phyloP scores from a whole-genome alignment of 345 rosid species.

The Dimocarpus longan region DNA sequence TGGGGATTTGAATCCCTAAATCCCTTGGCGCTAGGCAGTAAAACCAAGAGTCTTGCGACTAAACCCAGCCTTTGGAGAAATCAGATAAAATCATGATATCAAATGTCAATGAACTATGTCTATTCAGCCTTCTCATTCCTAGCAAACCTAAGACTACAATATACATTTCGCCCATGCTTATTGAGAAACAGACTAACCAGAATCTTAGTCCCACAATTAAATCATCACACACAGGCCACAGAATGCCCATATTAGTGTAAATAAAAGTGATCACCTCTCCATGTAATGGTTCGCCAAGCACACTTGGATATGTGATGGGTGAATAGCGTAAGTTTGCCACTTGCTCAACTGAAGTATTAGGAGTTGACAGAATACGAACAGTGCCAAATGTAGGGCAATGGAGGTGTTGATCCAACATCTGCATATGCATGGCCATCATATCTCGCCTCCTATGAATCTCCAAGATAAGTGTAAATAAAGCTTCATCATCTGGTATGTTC shows the following conservation, averaged over 20 bases:
- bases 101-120: not conserved
- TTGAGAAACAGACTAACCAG: not conserved
- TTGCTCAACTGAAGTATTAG: slow-evolving; percentile 72
- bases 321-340: slow-evolving; percentile 72
- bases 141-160: not conserved
- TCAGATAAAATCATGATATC: not conserved
- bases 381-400: slow-evolving; percentile 98
- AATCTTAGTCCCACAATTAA: not conserved
- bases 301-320: slow-evolving; percentile 97
- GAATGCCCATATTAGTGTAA: not conserved
- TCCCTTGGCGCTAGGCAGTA: not conserved
- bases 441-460: slow-evolving; percentile 98
- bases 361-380: slow-evolving; percentile 72
- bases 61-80: not conserved
- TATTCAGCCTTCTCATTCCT: not conserved
- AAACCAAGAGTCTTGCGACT: not conserved
- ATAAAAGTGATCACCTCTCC: slow-evolving; percentile 77
- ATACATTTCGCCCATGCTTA: not conserved
- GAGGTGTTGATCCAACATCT: slow-evolving; percentile 96
- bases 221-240: not conserved
- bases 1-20: not conserved
- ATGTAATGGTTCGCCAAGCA: slow-evolving; percentile 93
- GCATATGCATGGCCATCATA: slow-evolving; percentile 98
- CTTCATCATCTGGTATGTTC: slow-evolving; percentile 94
- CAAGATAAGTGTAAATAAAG: slow-evolving; percentile 87